These are phyloP conservation scores for Pseudogymnoascus destructans DNA, from an alignment of 2,329 filamentous ascomycete species.

Conservation along the genomic window DNA sequence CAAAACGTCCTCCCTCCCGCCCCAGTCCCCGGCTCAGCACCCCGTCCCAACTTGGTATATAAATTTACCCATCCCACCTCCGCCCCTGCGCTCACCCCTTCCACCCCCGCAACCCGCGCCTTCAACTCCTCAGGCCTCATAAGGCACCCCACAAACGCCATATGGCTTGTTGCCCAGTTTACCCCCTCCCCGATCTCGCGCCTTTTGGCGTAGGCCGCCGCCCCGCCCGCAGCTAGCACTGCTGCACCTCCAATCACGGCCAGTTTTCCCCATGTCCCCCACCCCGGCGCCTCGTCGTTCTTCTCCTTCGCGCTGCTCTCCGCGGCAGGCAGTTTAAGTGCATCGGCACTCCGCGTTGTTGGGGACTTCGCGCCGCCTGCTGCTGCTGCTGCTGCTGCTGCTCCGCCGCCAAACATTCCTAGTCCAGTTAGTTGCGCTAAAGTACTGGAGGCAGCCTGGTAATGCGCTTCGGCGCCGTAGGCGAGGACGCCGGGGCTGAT, in stretches of 20 bases:
- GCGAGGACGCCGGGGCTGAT: slow-evolving; percentile 74
- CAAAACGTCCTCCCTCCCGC: slow-evolving; percentile 62
- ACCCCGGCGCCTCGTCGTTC: slow-evolving; percentile 32
- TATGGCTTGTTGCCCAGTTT: slow-evolving; percentile 75
- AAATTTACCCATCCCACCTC: slow-evolving; percentile 71
- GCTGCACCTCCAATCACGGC: slow-evolving; percentile 78
- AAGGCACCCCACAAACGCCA: slow-evolving; percentile 86
- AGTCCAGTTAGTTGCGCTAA: slow-evolving; percentile 53
- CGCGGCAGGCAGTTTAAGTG: slow-evolving; percentile 26
- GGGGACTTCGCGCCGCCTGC: slow-evolving; percentile 24
- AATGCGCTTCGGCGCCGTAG: slow-evolving; percentile 75
- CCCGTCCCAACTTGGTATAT: slow-evolving; percentile 70
- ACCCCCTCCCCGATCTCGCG: slow-evolving; percentile 66
- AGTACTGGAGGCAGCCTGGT: slow-evolving; percentile 58
- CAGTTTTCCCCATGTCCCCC: slow-evolving; percentile 73
- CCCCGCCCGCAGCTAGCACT: slow-evolving; percentile 67
- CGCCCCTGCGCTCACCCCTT: slow-evolving; percentile 49
- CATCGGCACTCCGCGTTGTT: slow-evolving; percentile 17
- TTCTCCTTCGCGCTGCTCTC: slow-evolving; percentile 32
- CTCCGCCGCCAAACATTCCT: slow-evolving; percentile 51
- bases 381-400: slow-evolving; percentile 27
- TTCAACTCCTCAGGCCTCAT: slow-evolving; percentile 72
- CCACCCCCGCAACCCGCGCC: slow-evolving; percentile 55
- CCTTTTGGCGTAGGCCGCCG: slow-evolving; percentile 74
- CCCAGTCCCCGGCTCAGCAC: slow-evolving; percentile 48